Conservation (phyloP, 352 stramenopile species). For the Phytophthora chlamydospora region DNA sequence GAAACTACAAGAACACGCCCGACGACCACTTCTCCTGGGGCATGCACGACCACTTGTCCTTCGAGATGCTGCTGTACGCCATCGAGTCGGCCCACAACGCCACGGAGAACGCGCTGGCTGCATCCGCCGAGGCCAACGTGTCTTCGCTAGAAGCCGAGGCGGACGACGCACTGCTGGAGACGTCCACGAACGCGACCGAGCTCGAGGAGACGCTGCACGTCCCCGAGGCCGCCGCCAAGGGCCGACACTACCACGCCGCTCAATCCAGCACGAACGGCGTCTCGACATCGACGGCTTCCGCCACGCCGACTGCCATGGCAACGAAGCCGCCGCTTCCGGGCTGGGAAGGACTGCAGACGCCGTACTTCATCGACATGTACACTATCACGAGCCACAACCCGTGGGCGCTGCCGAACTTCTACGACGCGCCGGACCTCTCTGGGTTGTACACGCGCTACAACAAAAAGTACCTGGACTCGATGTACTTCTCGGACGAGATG, state of each 20-base stretch:
- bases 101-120: constrained; percentile 26
- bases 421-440: constrained; percentile 51
- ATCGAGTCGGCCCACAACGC: constrained; percentile 59
- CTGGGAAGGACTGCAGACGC: constrained; percentile 66
- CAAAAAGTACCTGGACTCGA: constrained; percentile 73
- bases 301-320: constrained; percentile 4
- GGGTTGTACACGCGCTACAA: constrained; percentile 68
- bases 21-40: constrained; percentile 75
- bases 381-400: constrained; percentile 78
- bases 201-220: constrained; percentile 15
- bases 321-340: constrained; percentile 35
- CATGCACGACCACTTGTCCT: constrained; percentile 76
- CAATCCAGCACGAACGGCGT: constrained; percentile 9
- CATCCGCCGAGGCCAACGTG: neutral
- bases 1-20: constrained; percentile 57
- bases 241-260: constrained; percentile 29
- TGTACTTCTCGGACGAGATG: constrained; percentile 75
- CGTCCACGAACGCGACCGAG: constrained; percentile 17
- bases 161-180: neutral
- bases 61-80: constrained; percentile 73
- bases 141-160: neutral
- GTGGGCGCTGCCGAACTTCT: constrained; percentile 58
- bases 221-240: constrained; percentile 25
- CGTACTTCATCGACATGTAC: constrained; percentile 85
- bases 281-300: constrained; percentile 7